Percentiles rank a stretch among this genome's conserved stretches.
phyloP scores from a whole-genome alignment of 495 filamentous ascomycete genomes.

The Aspergillus nanangensis region DNA sequence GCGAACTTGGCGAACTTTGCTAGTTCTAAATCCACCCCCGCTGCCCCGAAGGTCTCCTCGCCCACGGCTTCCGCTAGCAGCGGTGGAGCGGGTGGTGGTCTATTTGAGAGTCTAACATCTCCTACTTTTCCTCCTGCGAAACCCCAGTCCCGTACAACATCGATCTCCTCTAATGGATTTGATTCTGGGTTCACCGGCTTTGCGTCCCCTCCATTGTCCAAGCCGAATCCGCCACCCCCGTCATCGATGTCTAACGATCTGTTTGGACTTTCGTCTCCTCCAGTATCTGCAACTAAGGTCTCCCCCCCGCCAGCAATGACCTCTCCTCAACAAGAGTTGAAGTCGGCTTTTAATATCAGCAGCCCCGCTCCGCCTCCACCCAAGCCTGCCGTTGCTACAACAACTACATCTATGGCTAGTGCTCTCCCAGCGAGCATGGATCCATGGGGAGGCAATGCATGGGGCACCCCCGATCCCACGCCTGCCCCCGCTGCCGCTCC shows the following conservation, averaged over 20 bases:
- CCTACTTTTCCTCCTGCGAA: constrained; percentile 45
- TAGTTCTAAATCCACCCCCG: constrained; percentile 49
- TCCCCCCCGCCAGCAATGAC: constrained; percentile 24
- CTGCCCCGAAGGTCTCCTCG: constrained; percentile 48
- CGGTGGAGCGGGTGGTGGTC: constrained; percentile 64
- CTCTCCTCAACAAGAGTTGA: constrained; percentile 40
- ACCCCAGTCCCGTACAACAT: constrained; percentile 35
- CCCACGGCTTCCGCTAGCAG: constrained; percentile 51
- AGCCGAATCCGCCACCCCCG: constrained; percentile 39
- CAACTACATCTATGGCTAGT: constrained; percentile 26
- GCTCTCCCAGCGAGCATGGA: constrained; percentile 36
- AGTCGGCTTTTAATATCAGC: constrained; percentile 79
- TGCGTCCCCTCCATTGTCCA: constrained; percentile 37
- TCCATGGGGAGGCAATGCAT: constrained; percentile 48
- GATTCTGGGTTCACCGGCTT: constrained; percentile 48
- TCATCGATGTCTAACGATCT: constrained; percentile 57
- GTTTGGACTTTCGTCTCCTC: constrained; percentile 71
- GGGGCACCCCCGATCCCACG: constrained; percentile 44
- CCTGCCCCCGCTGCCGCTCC: constrained; percentile 19
- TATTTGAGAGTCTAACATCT: constrained; percentile 72
- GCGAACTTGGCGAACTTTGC: constrained; percentile 63
- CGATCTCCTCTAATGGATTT: constrained; percentile 47
- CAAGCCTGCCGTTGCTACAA: constrained; percentile 27
- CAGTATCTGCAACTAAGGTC: constrained; percentile 34
- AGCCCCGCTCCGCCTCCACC: constrained; percentile 44